Base-by-base conservation (phyloP, 768 basidiomycete species). In the Omphalotus guepiniiformis region DNA sequence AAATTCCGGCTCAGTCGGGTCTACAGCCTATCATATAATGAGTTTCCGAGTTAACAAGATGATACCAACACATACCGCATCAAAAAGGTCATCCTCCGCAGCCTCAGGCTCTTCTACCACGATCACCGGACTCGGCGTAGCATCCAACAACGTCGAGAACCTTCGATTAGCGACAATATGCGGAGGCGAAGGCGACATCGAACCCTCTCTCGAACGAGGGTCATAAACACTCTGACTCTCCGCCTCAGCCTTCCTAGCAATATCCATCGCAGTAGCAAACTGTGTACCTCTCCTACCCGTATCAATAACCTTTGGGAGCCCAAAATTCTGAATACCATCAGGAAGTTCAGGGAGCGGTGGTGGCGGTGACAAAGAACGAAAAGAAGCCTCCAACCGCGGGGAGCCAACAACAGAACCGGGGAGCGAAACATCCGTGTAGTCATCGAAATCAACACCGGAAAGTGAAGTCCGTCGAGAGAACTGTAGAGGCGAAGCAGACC, bases 181-280 rank as follows among this genome's bases (percentile, higher is more conserved):
- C 15, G 35, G 44, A 36, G 48, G 39, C 25, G 29, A n/a, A 13
- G 45, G 44, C 13, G 54, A 48, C 41, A 58, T 27, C 23, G 53
- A 50, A 21, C 56, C 23, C 35, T 61, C 55, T 15, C 47, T 27
- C 7, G 29, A 34, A 38, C 35, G 45, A 35, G 46, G 56, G 54
- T 50, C 53, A 48, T 23, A 35, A 47, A 45, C 30, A 51, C 59
- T 19, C 63, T 63, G 18, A 54, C 55, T 26, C 29, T 47, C 32
- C 25, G 32, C 22, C 51, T 71, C 72, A 6, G 63, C 65, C 58
- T 67, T 70, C 22, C 65, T 58, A 9, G 73, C 72, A 19, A 65
- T 57, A 48, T 70, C 72, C 47, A 74, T 55, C n/a, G 71, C 72
- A 35, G 66, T 62, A 22, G 63, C 59, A 52, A 73, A 74, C 1